Conservation (phyloP, 306 rosid genomes). For the Cucurbita argyrosperma region DNA sequence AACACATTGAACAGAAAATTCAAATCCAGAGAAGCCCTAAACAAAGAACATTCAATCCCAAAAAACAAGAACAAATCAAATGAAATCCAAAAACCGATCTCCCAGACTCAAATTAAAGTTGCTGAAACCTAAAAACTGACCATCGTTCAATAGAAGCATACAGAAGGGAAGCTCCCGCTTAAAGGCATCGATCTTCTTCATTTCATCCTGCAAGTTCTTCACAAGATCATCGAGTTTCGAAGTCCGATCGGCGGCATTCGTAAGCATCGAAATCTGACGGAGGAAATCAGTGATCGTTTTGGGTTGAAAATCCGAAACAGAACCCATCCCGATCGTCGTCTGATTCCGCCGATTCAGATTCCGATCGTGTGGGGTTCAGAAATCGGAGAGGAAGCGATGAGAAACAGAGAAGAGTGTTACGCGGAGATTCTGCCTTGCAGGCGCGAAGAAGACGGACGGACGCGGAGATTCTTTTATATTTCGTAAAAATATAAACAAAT, state of each 20-base stretch:
- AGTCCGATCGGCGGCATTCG: conserved; percentile 21
- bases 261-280: conserved; percentile 25
- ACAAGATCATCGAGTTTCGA: conserved; percentile 34
- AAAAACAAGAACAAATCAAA: neutral
- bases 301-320: conserved; percentile 34
- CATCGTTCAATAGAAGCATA: conserved; percentile 68
- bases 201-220: conserved; percentile 50
- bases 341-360: no score
- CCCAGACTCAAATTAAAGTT: neutral
- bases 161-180: conserved; percentile 93
- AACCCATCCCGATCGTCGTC: neutral
- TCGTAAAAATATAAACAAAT: no score
- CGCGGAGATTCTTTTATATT: no score
- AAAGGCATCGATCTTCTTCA: conserved; percentile 76
- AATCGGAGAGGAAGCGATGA: neutral
- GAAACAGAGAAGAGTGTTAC: neutral
- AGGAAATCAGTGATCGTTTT: conserved; percentile 59
- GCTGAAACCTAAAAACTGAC: conserved; percentile 19
- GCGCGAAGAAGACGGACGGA: no score
- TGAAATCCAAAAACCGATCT: neutral
- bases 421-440: conserved; percentile 37
- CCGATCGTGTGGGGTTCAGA: neutral
- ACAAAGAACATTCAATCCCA: neutral
- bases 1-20: neutral
- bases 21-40: neutral